Evolutionary conservation across 2,329 filamentous ascomycete genomes (phyloP), one percentile per base, ranked within the genome.

Genomic region (Neopestalotiopsis sp.): DNA sequence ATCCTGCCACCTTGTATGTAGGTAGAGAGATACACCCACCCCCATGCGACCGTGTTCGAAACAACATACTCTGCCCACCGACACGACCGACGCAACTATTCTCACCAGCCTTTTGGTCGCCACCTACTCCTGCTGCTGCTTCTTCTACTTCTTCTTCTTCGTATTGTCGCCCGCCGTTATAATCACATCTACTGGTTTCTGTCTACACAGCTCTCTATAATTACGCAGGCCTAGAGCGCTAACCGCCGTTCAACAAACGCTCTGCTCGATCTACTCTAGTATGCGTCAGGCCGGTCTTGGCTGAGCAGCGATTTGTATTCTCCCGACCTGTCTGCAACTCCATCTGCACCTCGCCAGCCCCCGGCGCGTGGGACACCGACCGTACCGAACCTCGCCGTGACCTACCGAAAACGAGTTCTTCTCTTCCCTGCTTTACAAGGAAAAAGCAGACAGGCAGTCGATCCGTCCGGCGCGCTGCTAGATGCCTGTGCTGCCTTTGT

Each of bases 401-500:
- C 34, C 20, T 20, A 7, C n/a, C 17, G 45, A 52, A 14, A 52
- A 14, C 45, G 17, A 38, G 45, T 52, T 17, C 45, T 24, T 52
- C 45, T 17, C 45, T 20, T 7, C 7, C 45, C 45, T n/a, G 45
- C 45, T 52, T 52, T 17, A 20, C 17, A 17, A 17, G 45, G 7
- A 20, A n/a, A 17, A n/a, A 20, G n/a, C 20, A 52, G 45, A 52
- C 45, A 52, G 45, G 45, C 45, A n/a, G 57, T 30, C 56, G 13
- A 20, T 59, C 24, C 57, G 17, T 34, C 24, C 7, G 28, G 24
- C 10, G 13, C 45, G 14, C 38, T 52, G 34, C 30, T 45, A 40
- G 38, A 65, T 65, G 62, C 62, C n/a, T 30, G 20, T 65, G 38
- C n/a, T 17, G 24, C 20, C 62, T 17, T 13, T 52, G 62, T 40